Conservation (phyloP, 768 basidiomycete genomes). For the Lentinula raphanica region DNA sequence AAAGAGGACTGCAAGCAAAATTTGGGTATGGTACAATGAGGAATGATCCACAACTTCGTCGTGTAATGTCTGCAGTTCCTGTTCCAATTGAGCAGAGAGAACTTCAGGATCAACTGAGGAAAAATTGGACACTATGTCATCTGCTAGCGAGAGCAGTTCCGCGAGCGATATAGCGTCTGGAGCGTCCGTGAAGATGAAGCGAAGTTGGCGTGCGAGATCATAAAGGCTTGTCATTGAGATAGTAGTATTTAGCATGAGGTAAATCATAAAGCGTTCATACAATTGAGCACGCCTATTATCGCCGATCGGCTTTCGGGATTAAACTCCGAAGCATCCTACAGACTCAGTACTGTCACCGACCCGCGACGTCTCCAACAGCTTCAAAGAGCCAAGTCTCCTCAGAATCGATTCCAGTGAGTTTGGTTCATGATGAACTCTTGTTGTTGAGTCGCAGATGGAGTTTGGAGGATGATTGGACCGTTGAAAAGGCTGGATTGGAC, state of each 20-base stretch:
- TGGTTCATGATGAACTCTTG: neutral
- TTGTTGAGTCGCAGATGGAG: neutral
- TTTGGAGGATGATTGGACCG: neutral
- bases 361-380: neutral
- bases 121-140: constrained; percentile 53
- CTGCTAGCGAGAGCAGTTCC: constrained; percentile 44
- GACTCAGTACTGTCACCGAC: too few species aligned
- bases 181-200: constrained; percentile 49
- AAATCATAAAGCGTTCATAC: too few species aligned
- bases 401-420: neutral
- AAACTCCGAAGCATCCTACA: neutral
- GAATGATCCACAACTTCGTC: constrained; percentile 61
- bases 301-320: neutral
- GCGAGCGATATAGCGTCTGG: constrained; percentile 45
- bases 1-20: constrained; percentile 61
- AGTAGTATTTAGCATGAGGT: neutral
- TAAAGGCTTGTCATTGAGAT: constrained; percentile 19
- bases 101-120: constrained; percentile 40
- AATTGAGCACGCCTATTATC: neutral
- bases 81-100: constrained; percentile 49
- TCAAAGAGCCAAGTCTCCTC: neutral
- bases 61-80: constrained; percentile 62
- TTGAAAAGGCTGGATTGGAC: neutral
- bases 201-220: constrained; percentile 46
- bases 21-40: constrained; percentile 54